Conservation (phyloP, 805 yeast species). For the Candida coquimbonensis region DNA sequence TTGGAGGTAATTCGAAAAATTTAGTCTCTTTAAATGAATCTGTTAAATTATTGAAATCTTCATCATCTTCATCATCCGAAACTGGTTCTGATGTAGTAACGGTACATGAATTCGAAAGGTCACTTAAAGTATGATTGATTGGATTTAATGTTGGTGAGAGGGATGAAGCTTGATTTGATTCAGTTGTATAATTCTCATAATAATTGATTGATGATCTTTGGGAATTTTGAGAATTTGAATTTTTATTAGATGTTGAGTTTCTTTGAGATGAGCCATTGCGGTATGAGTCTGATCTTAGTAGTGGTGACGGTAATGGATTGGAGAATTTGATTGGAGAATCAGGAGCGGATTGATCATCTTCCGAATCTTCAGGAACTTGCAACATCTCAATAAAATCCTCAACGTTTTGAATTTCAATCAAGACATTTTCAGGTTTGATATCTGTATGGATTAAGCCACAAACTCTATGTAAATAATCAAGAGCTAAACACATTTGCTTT, state of each 20-base stretch:
- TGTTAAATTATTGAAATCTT: background rate
- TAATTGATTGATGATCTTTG: slow-evolving; percentile 12
- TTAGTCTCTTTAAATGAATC: background rate
- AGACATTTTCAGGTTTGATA: slow-evolving; percentile 67
- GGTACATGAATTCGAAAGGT: background rate
- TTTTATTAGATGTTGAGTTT: background rate
- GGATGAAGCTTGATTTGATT: background rate
- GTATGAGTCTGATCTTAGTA: slow-evolving; percentile 21
- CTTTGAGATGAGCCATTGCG: slow-evolving; percentile 1
- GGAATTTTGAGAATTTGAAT: slow-evolving; percentile 3
- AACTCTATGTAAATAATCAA: slow-evolving; percentile 51
- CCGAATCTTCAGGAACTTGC: slow-evolving; percentile 13
- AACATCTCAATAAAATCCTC: slow-evolving; percentile 35
- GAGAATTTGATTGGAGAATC: slow-evolving; percentile 28
- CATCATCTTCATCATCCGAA: slow-evolving; percentile 10
- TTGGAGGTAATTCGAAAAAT: slow-evolving; percentile 2
- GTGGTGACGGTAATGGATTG: slow-evolving; percentile 39
- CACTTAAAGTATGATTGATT: slow-evolving; percentile 1
- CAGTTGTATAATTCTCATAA: slow-evolving; percentile 10
- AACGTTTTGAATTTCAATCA: slow-evolving; percentile 47
- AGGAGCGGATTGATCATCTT: background rate
- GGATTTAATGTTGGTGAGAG: slow-evolving; percentile 10
- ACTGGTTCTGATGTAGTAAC: slow-evolving; percentile 13
- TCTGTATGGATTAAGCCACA: slow-evolving; percentile 72
- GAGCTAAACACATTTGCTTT: slow-evolving; percentile 45